Evolutionary conservation across 2,329 filamentous ascomycete genomes (phyloP).

Genomic region (Fusarium napiforme): DNA sequence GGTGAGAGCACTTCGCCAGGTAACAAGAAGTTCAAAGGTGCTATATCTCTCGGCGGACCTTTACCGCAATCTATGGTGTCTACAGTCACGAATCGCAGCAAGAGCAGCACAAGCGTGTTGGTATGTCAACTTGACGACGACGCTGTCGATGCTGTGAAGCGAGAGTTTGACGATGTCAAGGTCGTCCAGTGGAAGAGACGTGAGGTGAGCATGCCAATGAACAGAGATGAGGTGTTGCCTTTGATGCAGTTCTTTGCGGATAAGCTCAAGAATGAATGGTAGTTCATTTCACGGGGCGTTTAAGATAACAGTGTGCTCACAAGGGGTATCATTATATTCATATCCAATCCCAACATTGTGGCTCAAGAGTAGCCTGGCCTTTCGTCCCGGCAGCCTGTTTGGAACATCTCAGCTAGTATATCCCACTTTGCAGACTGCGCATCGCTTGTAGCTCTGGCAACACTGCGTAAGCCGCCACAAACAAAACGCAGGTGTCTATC

Average conservation of each 20-base stretch:
- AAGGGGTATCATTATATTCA: constrained; percentile 43
- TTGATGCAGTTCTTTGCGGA: constrained; percentile 87
- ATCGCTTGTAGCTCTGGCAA: constrained; percentile 78
- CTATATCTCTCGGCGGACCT: constrained; percentile 71
- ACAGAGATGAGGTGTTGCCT: constrained; percentile 86
- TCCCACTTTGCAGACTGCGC: constrained; percentile 74
- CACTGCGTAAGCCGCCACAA: constrained; percentile 75
- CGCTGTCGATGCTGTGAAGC: constrained; percentile 71
- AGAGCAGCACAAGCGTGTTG: constrained; percentile 72
- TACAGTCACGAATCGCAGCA: constrained; percentile 58
- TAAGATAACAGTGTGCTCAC: neutral
- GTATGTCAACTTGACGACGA: constrained; percentile 70
- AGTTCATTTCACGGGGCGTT: neutral
- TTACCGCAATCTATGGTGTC: constrained; percentile 65
- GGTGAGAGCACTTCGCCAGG: constrained; percentile 15
- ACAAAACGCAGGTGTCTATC: constrained; percentile 76
- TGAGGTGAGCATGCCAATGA: constrained; percentile 85
- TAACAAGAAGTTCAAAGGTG: constrained; percentile 59
- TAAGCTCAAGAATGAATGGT: constrained; percentile 57
- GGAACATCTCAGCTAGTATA: constrained; percentile 81
- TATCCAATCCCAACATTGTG: constrained; percentile 15
- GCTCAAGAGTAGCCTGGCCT: constrained; percentile 24
- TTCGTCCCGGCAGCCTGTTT: constrained; percentile 56
- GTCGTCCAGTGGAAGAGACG: constrained; percentile 75
- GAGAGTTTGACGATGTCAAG: constrained; percentile 73